A percentile compares a stretch with the other conserved stretches of the same genome.
Conservation (phyloP, 371 early-diverging fungal genomes). For the Mucor racemosus region DNA sequence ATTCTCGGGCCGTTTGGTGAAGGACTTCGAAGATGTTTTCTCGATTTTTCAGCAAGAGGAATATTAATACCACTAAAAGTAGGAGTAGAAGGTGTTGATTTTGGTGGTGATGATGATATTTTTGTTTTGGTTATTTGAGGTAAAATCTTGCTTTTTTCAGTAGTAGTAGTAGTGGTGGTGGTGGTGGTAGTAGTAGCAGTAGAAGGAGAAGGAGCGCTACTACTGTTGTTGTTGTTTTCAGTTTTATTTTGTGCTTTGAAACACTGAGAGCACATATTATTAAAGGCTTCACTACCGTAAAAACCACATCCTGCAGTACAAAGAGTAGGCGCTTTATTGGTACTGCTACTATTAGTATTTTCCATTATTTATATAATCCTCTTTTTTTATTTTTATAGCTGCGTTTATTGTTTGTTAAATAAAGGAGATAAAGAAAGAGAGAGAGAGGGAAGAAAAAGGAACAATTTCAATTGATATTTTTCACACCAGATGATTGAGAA, state of each 20-base stretch:
- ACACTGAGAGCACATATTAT: slow-evolving; percentile 85
- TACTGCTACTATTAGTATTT: slow-evolving; percentile 46
- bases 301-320: slow-evolving; percentile 73
- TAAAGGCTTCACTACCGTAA: slow-evolving; percentile 62
- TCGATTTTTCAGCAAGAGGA: slow-evolving; percentile 12
- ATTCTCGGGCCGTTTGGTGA: slow-evolving; percentile 27
- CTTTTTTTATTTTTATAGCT: too few species aligned
- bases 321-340: slow-evolving; percentile 46
- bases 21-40: slow-evolving; percentile 44
- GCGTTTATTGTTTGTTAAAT: neutral
- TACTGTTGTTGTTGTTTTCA: neutral
- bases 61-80: slow-evolving; percentile 9
- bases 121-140: neutral
- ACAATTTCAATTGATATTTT: slow-evolving; percentile 5
- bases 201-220: too few species aligned
- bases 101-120: slow-evolving; percentile 9
- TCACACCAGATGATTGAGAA: slow-evolving; percentile 3
- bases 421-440: slow-evolving; percentile 8
- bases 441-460: slow-evolving; percentile 15
- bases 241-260: slow-evolving; percentile 53
- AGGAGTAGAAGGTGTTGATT: slow-evolving; percentile 18
- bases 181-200: slow-evolving; percentile 5
- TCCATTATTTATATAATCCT: slow-evolving; percentile 42
- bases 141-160: neutral
- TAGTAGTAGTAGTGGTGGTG: neutral